These are phyloP conservation scores for Barnettozyma pratensis DNA, from an alignment of 805 yeast genomes.

Conservation along the genomic window DNA sequence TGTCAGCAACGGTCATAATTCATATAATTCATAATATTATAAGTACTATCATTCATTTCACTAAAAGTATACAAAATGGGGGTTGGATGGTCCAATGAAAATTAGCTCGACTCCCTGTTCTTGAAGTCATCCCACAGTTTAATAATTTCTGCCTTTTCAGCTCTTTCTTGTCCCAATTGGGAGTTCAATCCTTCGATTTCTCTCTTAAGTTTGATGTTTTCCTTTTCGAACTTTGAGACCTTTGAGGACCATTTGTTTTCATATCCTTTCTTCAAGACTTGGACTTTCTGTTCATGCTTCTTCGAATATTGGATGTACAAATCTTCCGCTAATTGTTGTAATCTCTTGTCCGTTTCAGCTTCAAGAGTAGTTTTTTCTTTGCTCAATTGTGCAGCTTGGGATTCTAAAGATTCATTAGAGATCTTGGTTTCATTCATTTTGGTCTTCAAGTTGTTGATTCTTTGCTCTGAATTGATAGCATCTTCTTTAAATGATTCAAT, in stretches of 20 bases:
- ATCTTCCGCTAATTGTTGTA: constrained; percentile 63
- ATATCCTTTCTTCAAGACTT: constrained; percentile 52
- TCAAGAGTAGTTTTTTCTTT: constrained; percentile 36
- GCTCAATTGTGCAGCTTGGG: constrained; percentile 26
- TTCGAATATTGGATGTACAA: constrained; percentile 69
- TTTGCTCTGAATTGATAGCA: constrained; percentile 21
- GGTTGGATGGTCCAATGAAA: not conserved
- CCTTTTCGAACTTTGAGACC: constrained; percentile 36
- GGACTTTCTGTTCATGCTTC: constrained; percentile 71
- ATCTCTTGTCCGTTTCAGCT: constrained; percentile 44
- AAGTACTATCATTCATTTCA: no score
- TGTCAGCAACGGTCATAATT: no score
- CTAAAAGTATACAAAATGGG: no score
- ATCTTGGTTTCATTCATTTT: constrained; percentile 18
- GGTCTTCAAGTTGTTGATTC: constrained; percentile 17
- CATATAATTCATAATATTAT: no score
- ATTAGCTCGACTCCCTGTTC: constrained; percentile 1
- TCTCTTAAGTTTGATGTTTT: constrained; percentile 40
- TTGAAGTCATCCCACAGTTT: constrained; percentile 39
- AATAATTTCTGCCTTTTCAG: constrained; percentile 54
- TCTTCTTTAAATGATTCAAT: constrained; percentile 21
- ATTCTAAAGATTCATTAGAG: constrained; percentile 19
- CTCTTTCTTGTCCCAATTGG: constrained; percentile 44
- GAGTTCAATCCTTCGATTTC: constrained; percentile 49
- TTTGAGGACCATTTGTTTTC: constrained; percentile 47